Evolutionary conservation across 352 stramenopile species (phyloP), one percentile per base, ranked within the genome.

Genomic region (Phytopythium montanum): DNA sequence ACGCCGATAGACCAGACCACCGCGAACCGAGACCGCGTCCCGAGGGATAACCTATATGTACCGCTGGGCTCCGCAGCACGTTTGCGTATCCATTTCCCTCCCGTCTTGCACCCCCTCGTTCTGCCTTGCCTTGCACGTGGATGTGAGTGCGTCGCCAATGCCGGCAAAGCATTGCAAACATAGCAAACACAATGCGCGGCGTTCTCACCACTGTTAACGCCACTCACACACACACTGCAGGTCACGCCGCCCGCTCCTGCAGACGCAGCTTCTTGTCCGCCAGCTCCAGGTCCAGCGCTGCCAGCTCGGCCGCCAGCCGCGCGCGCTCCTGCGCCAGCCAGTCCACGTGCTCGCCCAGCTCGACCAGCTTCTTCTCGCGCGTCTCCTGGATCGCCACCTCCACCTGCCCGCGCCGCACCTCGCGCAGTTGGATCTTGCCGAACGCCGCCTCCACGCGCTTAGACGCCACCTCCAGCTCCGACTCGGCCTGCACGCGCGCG

Each of bases 381-480:
- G 66, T 66, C 45, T 72, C 64, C 38, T 69, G 62, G 52, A 87
- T 84, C 8, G 74, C 70, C 25, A 65, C 48, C 42, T 71, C 51
- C 63, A 89, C 56, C 26, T 66, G 53, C 12, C 73, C 65, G 23
- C 61, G 67, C 60, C 74, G 79, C 38, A 33, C 71, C 44, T 92
- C 77, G 38, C 79, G 81, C 61, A 76, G 68, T 56, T 90, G 76
- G 52, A 92, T 73, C 36, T 68, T 65, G 46, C 69, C 70, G 62
- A 88, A 88, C 26, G 76, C 68, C 34, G 62, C 62, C 61, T 90
- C 79, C 28, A 81, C 79, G 44, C 81, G 61, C 66, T 87, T 87
- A 28, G 79, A 92, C 31, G 79, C 79, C 8, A 54, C 78, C 63
- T 92, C 82, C 28, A 92, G 73, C 59, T 90, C 72, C 68, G 70